These are phyloP conservation scores for Colletotrichum spinosum DNA, from an alignment of 2,329 filamentous ascomycete genomes.

Conservation along the genomic window DNA sequence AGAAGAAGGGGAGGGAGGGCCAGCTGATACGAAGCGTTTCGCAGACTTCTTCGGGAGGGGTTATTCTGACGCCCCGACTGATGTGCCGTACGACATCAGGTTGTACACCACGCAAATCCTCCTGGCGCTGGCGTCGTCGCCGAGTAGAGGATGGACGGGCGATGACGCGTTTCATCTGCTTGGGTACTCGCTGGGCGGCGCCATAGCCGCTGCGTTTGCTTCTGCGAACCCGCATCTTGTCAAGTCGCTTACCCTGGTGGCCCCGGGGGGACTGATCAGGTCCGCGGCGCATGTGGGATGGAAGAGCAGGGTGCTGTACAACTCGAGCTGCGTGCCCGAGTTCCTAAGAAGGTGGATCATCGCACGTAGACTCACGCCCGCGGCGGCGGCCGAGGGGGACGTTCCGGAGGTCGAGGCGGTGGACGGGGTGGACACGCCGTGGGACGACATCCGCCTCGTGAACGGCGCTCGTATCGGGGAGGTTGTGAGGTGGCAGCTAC, in stretches of 20 bases:
- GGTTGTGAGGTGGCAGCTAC: conserved; percentile 77
- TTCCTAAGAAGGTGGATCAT: conserved; percentile 66
- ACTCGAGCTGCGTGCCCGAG: conserved; percentile 69
- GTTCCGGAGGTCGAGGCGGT: conserved; percentile 54
- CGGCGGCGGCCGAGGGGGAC: conserved; percentile 45
- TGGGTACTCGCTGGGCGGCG: conserved; percentile 85
- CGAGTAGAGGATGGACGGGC: conserved; percentile 63
- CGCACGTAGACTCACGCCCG: conserved; percentile 56
- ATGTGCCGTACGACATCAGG: conserved; percentile 69
- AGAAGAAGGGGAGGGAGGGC: too few species aligned
- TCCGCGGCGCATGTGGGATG: conserved; percentile 66
- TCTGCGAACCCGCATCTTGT: conserved; percentile 75
- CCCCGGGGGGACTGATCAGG: conserved; percentile 77
- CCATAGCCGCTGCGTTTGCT: conserved; percentile 77
- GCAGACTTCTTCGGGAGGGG: conserved; percentile 81
- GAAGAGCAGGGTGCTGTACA: conserved; percentile 73
- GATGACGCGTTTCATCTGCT: conserved; percentile 74
- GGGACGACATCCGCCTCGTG: conserved; percentile 62
- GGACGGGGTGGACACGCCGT: conserved; percentile 48
- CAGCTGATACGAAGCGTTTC: too few species aligned
- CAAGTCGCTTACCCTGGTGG: conserved; percentile 72
- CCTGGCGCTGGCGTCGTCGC: conserved; percentile 73
- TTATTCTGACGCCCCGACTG: conserved; percentile 76
- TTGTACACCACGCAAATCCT: conserved; percentile 76
- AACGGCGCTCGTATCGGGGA: conserved; percentile 65